A percentile compares a stretch with the other conserved stretches of the same genome.
phyloP scores from a whole-genome alignment of 345 rosid genomes.

The Nasturtium officinale region DNA sequence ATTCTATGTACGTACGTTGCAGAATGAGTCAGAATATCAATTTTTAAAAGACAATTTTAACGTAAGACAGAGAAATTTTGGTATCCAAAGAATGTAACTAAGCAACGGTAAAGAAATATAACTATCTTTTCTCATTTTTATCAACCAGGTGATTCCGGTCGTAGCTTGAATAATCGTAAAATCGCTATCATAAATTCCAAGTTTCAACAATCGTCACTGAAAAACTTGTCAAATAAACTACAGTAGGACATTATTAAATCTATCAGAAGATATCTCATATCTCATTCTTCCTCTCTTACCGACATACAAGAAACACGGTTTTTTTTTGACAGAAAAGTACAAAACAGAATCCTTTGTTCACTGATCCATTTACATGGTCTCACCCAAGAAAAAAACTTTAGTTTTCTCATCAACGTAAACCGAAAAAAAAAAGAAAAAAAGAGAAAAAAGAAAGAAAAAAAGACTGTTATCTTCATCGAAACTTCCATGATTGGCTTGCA shows the following conservation, averaged over 20 bases:
- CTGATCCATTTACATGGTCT: slow-evolving; percentile 35
- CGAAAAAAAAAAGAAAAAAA: neutral
- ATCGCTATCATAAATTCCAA: neutral
- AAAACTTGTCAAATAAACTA: neutral
- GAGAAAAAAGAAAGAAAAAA: neutral
- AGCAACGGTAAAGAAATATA: neutral
- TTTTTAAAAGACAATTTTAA: neutral
- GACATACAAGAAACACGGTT: slow-evolving; percentile 29
- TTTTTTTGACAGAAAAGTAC: slow-evolving; percentile 15
- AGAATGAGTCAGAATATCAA: slow-evolving; percentile 1
- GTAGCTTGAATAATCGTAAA: neutral
- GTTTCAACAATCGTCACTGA: neutral
- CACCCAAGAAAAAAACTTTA: slow-evolving; percentile 14
- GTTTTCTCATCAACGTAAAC: slow-evolving; percentile 19
- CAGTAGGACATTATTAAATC: slow-evolving; percentile 9
- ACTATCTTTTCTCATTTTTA: neutral
- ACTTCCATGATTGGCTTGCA: slow-evolving; percentile 38
- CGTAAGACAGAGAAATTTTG: neutral
- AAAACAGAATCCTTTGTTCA: slow-evolving; percentile 28
- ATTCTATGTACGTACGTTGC: neutral
- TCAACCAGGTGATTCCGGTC: neutral
- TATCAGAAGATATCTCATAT: neutral
- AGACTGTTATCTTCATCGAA: slow-evolving; percentile 19
- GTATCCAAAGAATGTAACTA: neutral
- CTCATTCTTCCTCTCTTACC: slow-evolving; percentile 19